Evolutionary conservation across 306 rosid species (phyloP).

Genomic region (Canavalia gladiata): DNA sequence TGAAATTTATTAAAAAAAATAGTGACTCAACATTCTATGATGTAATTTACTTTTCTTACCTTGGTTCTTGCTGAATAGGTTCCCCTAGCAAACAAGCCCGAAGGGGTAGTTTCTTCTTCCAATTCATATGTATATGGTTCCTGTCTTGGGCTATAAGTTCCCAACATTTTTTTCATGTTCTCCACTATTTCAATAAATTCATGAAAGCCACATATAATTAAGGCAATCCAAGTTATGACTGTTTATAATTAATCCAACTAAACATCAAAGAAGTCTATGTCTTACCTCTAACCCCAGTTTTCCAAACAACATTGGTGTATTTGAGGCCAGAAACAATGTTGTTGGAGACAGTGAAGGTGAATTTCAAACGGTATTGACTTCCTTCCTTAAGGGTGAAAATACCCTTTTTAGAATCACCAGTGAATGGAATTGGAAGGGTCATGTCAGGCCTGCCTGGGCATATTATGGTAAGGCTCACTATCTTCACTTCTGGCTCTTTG

Average conservation of each 20-base stretch:
- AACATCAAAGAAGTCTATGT: conserved; percentile 16
- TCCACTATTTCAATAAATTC: conserved; percentile 69
- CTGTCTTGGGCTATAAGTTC: conserved; percentile 83
- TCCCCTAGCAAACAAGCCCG: conserved; percentile 87
- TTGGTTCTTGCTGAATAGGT: conserved; percentile 82
- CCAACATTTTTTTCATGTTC: conserved; percentile 77
- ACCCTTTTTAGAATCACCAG: conserved; percentile 60
- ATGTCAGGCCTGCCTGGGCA: conserved; percentile 70
- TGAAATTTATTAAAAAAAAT: neutral
- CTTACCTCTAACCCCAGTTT: conserved; percentile 77
- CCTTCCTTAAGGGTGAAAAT: conserved; percentile 82
- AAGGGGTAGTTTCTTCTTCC: conserved; percentile 87
- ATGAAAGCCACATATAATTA: conserved; percentile 36
- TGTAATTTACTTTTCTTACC: conserved; percentile 53
- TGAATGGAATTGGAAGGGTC: conserved; percentile 72
- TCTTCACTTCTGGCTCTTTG: conserved; percentile 86
- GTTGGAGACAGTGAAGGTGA: conserved; percentile 69
- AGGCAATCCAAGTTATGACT: conserved; percentile 3
- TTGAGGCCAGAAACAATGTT: conserved; percentile 91
- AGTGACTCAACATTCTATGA: neutral
- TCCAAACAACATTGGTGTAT: conserved; percentile 84
- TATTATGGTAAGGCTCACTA: conserved; percentile 72
- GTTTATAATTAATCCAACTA: conserved; percentile 21
- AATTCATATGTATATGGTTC: conserved; percentile 74
- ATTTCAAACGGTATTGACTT: conserved; percentile 64